Percentiles rank a stretch among this genome's conserved stretches.
phyloP scores from a whole-genome alignment of 2,329 filamentous ascomycete genomes.

The Claviceps cyperi region DNA sequence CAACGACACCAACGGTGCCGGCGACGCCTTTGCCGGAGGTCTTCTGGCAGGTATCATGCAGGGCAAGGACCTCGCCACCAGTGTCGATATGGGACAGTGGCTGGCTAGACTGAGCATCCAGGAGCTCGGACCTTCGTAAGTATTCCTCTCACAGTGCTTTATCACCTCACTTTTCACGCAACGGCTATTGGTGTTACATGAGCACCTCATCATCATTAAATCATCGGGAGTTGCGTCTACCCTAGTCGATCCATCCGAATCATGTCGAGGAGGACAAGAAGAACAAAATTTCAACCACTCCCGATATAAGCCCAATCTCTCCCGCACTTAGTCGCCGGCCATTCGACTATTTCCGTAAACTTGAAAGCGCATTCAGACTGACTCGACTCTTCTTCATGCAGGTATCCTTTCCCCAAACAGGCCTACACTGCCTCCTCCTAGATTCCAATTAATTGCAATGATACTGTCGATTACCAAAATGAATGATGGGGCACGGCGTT shows the following conservation, averaged over 20 bases:
- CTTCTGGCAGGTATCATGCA: slow-evolving; percentile 81
- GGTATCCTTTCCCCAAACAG: slow-evolving; percentile 73
- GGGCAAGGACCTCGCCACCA: slow-evolving; percentile 63
- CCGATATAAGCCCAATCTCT: not conserved
- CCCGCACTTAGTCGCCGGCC: not conserved
- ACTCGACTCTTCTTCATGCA: slow-evolving; percentile 18
- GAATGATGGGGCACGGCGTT: slow-evolving; percentile 25
- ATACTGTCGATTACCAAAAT: slow-evolving; percentile 6
- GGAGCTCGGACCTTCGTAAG: slow-evolving; percentile 91
- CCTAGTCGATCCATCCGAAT: not conserved
- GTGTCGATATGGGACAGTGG: slow-evolving; percentile 92
- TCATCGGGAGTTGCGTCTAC: not conserved
- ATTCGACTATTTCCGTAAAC: not conserved
- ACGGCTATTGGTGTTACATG: not conserved
- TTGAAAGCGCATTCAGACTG: slow-evolving; percentile 3
- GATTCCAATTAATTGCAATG: slow-evolving; percentile 10
- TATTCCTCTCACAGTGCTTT: slow-evolving; percentile 15
- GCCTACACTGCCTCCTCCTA: slow-evolving; percentile 42
- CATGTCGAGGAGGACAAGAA: not conserved
- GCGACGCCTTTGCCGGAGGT: slow-evolving; percentile 91
- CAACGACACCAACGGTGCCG: slow-evolving; percentile 92
- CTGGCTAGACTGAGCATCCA: slow-evolving; percentile 85
- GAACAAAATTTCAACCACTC: not conserved
- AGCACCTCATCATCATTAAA: not conserved
- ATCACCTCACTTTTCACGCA: not conserved